Percentiles rank a stretch among this genome's conserved stretches.
phyloP scores from a whole-genome alignment of 768 basidiomycete genomes.

The Boletus reticulatus region DNA sequence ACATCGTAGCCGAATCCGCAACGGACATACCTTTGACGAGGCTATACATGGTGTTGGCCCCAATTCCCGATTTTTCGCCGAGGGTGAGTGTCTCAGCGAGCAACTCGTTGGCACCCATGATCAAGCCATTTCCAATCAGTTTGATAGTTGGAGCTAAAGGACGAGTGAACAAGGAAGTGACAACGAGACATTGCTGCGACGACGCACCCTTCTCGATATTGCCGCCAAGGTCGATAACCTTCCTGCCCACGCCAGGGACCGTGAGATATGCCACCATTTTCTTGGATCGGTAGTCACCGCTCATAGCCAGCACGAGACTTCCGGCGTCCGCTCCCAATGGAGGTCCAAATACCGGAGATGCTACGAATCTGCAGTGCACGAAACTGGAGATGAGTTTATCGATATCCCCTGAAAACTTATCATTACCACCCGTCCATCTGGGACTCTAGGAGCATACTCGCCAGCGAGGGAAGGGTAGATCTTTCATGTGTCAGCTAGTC shows the following conservation, averaged over 20 bases:
- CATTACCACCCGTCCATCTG: not conserved
- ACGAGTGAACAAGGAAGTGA: not conserved
- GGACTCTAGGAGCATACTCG: conserved; percentile 11
- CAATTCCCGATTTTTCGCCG: conserved; percentile 81
- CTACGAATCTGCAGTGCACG: conserved; percentile 62
- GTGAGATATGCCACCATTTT: conserved; percentile 76
- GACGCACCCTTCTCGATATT: conserved; percentile 76
- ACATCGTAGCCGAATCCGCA: not conserved
- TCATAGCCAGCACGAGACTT: conserved; percentile 71
- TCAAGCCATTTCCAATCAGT: conserved; percentile 76
- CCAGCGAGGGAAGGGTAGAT: conserved; percentile 56
- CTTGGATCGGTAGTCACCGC: conserved; percentile 80
- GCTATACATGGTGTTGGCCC: conserved; percentile 51
- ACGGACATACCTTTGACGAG: conserved; percentile 53
- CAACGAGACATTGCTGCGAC: not conserved
- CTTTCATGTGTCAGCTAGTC: conserved; percentile 30
- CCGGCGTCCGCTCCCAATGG: conserved; percentile 64
- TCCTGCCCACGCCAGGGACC: conserved; percentile 75
- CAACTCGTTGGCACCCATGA: conserved; percentile 74
- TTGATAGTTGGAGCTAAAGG: conserved; percentile 65
- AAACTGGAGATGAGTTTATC: conserved; percentile 62
- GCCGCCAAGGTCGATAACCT: conserved; percentile 77
- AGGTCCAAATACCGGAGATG: conserved; percentile 75
- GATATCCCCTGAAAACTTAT: conserved; percentile 51
- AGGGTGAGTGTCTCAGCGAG: conserved; percentile 83